Percentiles rank a stretch among this genome's conserved stretches.
phyloP scores from a whole-genome alignment of 495 filamentous ascomycete genomes.

The Podospora pseudoanserina region DNA sequence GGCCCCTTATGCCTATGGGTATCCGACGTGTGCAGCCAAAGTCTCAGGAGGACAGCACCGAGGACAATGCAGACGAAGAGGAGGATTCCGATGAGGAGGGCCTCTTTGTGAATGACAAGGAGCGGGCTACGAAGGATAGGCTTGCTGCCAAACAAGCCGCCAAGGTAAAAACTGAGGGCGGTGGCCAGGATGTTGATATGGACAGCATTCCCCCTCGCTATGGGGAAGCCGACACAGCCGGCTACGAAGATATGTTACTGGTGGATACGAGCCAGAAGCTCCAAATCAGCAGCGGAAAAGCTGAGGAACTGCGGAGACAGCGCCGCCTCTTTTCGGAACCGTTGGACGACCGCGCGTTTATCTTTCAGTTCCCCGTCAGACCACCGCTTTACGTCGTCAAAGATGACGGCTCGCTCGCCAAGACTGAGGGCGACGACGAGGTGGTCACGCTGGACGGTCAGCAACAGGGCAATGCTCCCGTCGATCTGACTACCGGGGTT shows the following conservation, averaged over 20 bases:
- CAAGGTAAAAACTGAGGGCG: background rate
- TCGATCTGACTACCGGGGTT: slow-evolving; percentile 30
- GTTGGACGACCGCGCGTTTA: slow-evolving; percentile 52
- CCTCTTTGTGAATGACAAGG: slow-evolving; percentile 40
- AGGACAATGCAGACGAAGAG: slow-evolving; percentile 37
- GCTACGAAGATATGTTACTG: background rate
- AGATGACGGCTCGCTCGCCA: slow-evolving; percentile 18
- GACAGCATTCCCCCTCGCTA: background rate
- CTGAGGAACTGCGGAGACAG: slow-evolving; percentile 18
- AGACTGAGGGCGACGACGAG: slow-evolving; percentile 31
- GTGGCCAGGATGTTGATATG: background rate
- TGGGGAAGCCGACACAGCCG: background rate
- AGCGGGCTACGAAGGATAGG: slow-evolving; percentile 30
- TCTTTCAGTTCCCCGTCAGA: slow-evolving; percentile 63
- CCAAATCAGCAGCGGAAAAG: slow-evolving; percentile 16
- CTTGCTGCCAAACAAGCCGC: slow-evolving; percentile 32
- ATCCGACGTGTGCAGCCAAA: slow-evolving; percentile 46
- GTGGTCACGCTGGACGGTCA: slow-evolving; percentile 27
- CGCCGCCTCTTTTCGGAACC: slow-evolving; percentile 11
- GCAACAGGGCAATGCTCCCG: slow-evolving; percentile 11
- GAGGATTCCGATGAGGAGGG: slow-evolving; percentile 43
- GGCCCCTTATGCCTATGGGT: slow-evolving; percentile 42
- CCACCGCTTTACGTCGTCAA: slow-evolving; percentile 43
- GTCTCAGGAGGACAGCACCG: slow-evolving; percentile 24
- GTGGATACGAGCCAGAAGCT: slow-evolving; percentile 18